phyloP scores from a whole-genome alignment of 1,284 basidiomycete species.

The Gymnopus androsaceus region DNA sequence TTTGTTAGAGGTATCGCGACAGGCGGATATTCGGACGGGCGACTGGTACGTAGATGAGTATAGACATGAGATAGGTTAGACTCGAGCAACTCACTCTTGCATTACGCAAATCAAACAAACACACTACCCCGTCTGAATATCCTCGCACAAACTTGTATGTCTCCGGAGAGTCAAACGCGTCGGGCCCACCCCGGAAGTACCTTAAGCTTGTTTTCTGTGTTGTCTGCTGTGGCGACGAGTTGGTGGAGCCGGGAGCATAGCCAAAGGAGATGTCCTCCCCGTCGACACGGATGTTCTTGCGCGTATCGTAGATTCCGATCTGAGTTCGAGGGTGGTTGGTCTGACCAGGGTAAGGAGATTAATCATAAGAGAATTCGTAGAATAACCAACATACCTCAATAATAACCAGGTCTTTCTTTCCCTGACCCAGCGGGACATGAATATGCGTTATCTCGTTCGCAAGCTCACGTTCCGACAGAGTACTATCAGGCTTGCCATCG shows the following conservation, averaged over 20 bases:
- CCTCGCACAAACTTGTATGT: neutral
- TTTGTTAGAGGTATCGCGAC: neutral
- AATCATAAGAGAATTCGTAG: neutral
- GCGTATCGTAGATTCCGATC: neutral
- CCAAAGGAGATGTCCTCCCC: neutral
- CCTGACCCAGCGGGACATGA: neutral
- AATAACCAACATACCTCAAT: neutral
- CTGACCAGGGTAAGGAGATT: neutral
- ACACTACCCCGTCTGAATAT: neutral
- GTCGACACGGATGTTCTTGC: neutral
- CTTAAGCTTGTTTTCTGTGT: neutral
- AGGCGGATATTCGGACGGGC: neutral
- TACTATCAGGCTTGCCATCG: neutral
- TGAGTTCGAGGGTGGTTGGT: neutral
- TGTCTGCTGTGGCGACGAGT: neutral
- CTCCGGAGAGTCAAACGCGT: neutral
- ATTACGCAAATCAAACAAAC: neutral
- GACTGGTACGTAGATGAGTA: neutral
- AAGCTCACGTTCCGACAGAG: neutral
- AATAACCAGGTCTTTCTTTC: neutral
- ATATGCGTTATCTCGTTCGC: neutral
- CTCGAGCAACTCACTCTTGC: neutral
- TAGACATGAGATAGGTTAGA: neutral
- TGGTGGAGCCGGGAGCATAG: neutral
- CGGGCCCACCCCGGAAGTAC: neutral